These are phyloP conservation scores for Boletus tylopilopsis DNA, from an alignment of 768 basidiomycete genomes.

Conservation along the genomic window DNA sequence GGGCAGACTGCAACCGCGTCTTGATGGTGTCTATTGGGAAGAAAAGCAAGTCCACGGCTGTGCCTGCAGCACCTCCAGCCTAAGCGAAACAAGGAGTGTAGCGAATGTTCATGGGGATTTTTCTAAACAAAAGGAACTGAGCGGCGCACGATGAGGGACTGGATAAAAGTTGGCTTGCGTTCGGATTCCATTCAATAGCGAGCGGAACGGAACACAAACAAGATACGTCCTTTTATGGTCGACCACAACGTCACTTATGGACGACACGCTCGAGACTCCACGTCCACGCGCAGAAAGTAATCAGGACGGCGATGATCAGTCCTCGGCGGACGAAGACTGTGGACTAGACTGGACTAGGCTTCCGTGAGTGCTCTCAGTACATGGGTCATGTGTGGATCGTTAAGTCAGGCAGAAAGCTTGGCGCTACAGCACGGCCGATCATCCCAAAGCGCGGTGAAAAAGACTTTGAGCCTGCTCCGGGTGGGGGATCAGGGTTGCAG, in stretches of 20 bases:
- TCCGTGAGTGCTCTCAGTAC: constrained; percentile 38
- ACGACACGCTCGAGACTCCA: constrained; percentile 54
- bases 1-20: constrained; percentile 85
- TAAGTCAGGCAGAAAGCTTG: constrained; percentile 16
- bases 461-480: constrained; percentile 82
- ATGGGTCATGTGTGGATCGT: constrained; percentile 5
- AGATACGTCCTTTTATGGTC: constrained; percentile 10
- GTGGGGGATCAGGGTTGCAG: constrained; percentile 70
- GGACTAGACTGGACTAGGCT: constrained; percentile 83
- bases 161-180: constrained; percentile 39
- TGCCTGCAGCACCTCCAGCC: constrained; percentile 91
- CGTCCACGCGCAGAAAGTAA: constrained; percentile 12
- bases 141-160: constrained; percentile 44
- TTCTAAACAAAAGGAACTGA: constrained; percentile 6
- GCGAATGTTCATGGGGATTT: constrained; percentile 9
- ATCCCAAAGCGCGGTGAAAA: constrained; percentile 98
- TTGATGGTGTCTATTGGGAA: constrained; percentile 98
- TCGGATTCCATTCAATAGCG: constrained; percentile 23
- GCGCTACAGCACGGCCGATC: constrained; percentile 47
- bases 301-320: constrained; percentile 38
- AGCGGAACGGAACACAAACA: constrained; percentile 4
- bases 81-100: constrained; percentile 28
- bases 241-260: constrained; percentile 40
- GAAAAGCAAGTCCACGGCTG: constrained; percentile 91
- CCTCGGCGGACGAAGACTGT: constrained; percentile 72